Percentiles rank a stretch among this genome's conserved stretches.
These are phyloP conservation scores for Sarocladium kiliense DNA, from an alignment of 2,329 filamentous ascomycete species.

Conservation along the genomic window DNA sequence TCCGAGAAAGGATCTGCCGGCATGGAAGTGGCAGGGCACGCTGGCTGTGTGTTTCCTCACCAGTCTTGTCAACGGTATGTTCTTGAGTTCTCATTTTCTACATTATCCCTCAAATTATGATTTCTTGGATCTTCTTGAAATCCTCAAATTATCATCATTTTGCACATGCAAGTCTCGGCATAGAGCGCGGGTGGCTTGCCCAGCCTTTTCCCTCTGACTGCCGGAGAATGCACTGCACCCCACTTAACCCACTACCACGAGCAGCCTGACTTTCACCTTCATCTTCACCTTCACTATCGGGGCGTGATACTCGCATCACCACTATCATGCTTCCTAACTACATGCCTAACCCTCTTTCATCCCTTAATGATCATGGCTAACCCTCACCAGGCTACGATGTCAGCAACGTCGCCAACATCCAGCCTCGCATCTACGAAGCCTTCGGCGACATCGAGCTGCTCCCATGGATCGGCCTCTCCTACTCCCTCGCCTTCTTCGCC, in stretches of 20 bases:
- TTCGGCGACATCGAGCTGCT: conserved; percentile 32
- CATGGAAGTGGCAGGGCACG: conserved; percentile 12
- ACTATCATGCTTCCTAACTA: too few species aligned
- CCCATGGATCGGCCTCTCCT: conserved; percentile 33
- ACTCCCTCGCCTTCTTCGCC: conserved; percentile 27
- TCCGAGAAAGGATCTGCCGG: conserved; percentile 7
- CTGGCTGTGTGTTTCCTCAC: conserved; percentile 11
- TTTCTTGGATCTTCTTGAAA: background rate
- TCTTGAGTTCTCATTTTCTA: background rate
- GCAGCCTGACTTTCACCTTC: background rate
- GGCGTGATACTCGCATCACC: too few species aligned
- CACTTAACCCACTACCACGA: background rate
- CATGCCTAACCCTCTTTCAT: too few species aligned
- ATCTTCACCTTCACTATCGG: background rate
- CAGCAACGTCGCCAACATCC: conserved; percentile 47
- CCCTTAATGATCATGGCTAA: background rate
- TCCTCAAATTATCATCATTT: background rate
- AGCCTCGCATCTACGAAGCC: conserved; percentile 51
- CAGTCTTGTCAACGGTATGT: conserved; percentile 12
- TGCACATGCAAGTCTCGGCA: conserved; percentile 3
- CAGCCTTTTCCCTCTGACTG: background rate
- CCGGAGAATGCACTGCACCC: background rate
- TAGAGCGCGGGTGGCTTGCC: conserved; percentile 4
- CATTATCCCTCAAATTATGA: background rate
- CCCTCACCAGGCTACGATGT: conserved; percentile 34